Base-by-base conservation (phyloP, 768 basidiomycete species). In the Pisolithus tinctorius region DNA sequence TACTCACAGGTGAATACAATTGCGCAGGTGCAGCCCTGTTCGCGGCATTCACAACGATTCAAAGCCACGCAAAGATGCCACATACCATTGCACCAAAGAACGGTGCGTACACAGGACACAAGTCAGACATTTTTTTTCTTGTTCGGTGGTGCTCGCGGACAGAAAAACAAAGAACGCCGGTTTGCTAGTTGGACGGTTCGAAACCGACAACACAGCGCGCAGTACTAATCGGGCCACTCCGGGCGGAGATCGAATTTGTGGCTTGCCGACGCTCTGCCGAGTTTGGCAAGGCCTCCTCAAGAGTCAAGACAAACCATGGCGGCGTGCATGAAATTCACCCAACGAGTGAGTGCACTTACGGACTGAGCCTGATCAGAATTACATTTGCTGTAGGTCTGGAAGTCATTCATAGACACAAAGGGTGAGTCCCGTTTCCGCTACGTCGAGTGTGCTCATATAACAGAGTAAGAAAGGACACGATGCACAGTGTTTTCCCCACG, bases 1-100 rank as follows among this genome's bases (percentile, higher is more conserved):
- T 36, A 69, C 91, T 77, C 63, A 94, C 95, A 94, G 60, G 94
- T 96, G 73, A 99, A 96, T 67, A 95, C 89, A 67, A 98, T 97
- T 56, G 95, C 93, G 65, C 86, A 84, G 51, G 94, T 92, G 78
- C 92, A 95, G 59, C 95, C 95, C 93, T 94, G 65, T 34, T 55
- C 47, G 43, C 11, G 17, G 16, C 6, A 47, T 65, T 42, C 62
- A 54, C 46, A 25, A 45, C 49, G 17, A 53, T 17, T 27, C 17
- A 17, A 17, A 23, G 43, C 39, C 49, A 26, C 20, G 14, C 47
- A 20, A 38, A 26, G 27, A 31, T 45, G 45, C 27, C 31, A 8
- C 4, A 17, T 11, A 71, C 93, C 90, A 96, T 93, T 52, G 88
- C 91, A 62, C 92, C 92, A 63, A 99, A 99, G 78, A 97, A 98